Percentiles rank a stretch among this genome's conserved stretches.
phyloP scores from a whole-genome alignment of 768 basidiomycete genomes.

The Lactarius sp. region DNA sequence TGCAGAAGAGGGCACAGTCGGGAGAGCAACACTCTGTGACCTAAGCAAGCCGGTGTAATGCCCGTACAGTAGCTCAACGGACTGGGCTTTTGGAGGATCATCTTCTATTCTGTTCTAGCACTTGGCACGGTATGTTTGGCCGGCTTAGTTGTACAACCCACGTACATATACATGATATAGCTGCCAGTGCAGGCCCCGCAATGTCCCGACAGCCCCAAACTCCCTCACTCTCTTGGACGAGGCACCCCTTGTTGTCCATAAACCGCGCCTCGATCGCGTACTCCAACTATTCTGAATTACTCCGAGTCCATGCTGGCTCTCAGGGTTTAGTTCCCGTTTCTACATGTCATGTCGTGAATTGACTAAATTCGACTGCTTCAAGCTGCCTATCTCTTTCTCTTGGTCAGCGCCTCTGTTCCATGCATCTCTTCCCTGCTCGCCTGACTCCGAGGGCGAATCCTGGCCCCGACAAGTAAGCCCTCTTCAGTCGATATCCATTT shows the following conservation, averaged over 20 bases:
- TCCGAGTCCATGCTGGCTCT: neutral
- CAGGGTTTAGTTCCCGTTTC: constrained; percentile 25
- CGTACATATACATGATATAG: too few relatives aligned
- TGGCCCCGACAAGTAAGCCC: constrained; percentile 26
- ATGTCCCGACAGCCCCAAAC: neutral
- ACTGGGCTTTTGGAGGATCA: too few relatives aligned
- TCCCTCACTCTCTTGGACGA: neutral
- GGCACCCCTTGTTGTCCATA: neutral
- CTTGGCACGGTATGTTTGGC: too few relatives aligned
- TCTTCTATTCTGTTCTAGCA: too few relatives aligned
- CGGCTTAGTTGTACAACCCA: too few relatives aligned
- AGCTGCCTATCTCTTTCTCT: constrained; percentile 37
- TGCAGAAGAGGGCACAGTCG: too few relatives aligned
- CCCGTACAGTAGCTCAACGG: too few relatives aligned
- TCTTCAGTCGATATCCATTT: neutral
- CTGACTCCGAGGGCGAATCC: neutral
- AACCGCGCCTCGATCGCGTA: neutral
- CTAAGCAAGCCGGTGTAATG: too few relatives aligned
- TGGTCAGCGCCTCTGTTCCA: constrained; percentile 29
- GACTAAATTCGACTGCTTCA: neutral
- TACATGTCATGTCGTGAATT: neutral
- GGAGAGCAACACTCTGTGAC: too few relatives aligned
- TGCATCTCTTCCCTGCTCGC: neutral
- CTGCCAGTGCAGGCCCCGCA: too few relatives aligned
- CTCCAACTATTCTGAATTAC: neutral